Base-by-base conservation (phyloP, 495 filamentous ascomycete genomes). In the Tuber aestivum region DNA sequence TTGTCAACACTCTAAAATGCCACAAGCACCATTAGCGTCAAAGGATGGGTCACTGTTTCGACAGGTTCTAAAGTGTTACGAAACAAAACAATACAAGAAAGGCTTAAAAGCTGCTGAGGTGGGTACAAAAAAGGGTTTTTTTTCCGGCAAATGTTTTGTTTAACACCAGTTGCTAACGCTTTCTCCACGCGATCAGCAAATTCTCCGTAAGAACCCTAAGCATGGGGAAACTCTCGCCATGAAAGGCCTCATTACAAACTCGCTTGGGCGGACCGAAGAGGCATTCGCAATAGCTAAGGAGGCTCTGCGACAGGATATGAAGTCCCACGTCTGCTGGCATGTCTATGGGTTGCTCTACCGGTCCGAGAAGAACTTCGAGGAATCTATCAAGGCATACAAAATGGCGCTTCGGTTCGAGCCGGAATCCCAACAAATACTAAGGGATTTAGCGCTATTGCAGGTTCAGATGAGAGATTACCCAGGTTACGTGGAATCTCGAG, bases 221-320 rank as follows among this genome's bases (percentile, higher is more conserved):
- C 95, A 99, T 91, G 95, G 93, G 79, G 95, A 99, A 85, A 99
- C 95, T 21, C 91, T 95, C 85, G 97, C 95, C 45, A 98, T 99
- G 95, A 98, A 97, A 86, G 96, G 94, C 72, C 87, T 99, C 61
- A 97, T 97, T 77, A 92, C 97, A 85, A 98, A 97, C 84, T 90
- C 91, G 61, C 90, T 92, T 83, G 94, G 94, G 75, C 93, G 96
- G 85, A 88, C 90, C 32, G 92, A 97, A 69, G 95, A 99, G 86
- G 95, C 95, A 0, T 98, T 98, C 83, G 89, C 89, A 42, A 87
- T 99, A 72, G 95, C 92, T 77, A 98, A 97, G 86, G 88, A 92
- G 74, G 95, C 95, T 70, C 87, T 99, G 69, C 92, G 89, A 70
- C 92, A 94, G 77, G 94, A 97, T 81, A 97, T 98, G 94, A 97